Base-by-base conservation (phyloP, 2,329 filamentous ascomycete genomes). In the Ceratocystis cacaofunesta region DNA sequence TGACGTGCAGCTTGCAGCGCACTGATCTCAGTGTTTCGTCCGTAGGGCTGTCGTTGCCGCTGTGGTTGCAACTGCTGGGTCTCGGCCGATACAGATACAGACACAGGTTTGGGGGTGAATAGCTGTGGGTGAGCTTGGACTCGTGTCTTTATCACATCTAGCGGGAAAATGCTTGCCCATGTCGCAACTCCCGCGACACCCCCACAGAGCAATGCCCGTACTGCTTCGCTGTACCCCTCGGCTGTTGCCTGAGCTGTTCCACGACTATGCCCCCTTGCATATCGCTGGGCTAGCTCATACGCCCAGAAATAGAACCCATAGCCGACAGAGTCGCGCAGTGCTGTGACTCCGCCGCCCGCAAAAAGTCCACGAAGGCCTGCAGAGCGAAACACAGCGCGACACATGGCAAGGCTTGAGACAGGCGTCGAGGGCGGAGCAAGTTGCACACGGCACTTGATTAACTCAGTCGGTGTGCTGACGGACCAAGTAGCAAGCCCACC, bases 241-340 rank as follows among this genome's bases (percentile, higher is more conserved):
- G 50, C 22, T 12, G 75, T 70, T 6, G 48, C 32, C 25, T 19
- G 12, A 8, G 41, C 25, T 30, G 25, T 25, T 28, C 22, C 52
- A 28, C 3, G 48, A 22, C 25, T 5, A 28, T 28, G 52, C 6
- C 22, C 52, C 57, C 36, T 41, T 10, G 73, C 66, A 0, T 71
- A 71, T 1, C 70, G 67, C 25, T 70, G 69, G 15, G 70, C 64
- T 74, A 85, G 78, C 74, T 95, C 89, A 72, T 96, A 97, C 0
- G 88, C 87, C 88, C 89, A 95, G 74, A 97, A 97, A 73, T 96
- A 97, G 74, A 96, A 96, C 0, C 92, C 92, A 75, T 96, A 97
- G n/a, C 92, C 92, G 65, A 96, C 82, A 66, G 87, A 87, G 75
- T 97, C 92, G 62, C 92, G 81, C 50, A 92, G 73, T 64, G 87